Percentiles rank a stretch among this genome's conserved stretches.
phyloP scores from a whole-genome alignment of 371 early-diverging fungal genomes.

The Mucor sp. region DNA sequence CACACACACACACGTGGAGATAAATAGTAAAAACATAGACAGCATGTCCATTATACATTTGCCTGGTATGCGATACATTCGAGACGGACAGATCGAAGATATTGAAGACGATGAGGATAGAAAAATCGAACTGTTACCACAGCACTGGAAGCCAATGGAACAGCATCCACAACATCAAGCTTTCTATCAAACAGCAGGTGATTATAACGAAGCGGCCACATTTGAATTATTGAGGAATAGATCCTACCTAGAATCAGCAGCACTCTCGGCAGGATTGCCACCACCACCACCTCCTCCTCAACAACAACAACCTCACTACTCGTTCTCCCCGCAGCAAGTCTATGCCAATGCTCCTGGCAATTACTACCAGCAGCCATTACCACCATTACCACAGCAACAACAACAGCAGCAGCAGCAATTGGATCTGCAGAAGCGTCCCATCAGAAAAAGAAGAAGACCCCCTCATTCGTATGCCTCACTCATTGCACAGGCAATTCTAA shows the following conservation, averaged over 20 bases:
- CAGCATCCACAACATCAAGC: neutral
- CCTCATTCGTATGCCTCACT: constrained; percentile 75
- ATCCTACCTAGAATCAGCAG: constrained; percentile 12
- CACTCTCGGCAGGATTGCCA: constrained; percentile 13
- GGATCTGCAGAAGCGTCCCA: constrained; percentile 20
- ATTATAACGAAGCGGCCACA: constrained; percentile 7
- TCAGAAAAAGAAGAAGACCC: constrained; percentile 58
- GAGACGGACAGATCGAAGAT: constrained; percentile 20
- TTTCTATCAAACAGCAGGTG: constrained; percentile 18
- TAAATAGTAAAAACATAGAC: neutral
- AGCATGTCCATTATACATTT: constrained; percentile 20
- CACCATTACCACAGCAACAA: constrained; percentile 1
- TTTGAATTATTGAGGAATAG: constrained; percentile 20
- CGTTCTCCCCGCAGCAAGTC: constrained; percentile 17
- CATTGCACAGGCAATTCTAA: constrained; percentile 72
- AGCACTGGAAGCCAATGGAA: constrained; percentile 19
- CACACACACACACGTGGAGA: constrained; percentile 8
- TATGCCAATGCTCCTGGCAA: constrained; percentile 2
- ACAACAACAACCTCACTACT: constrained; percentile 15
- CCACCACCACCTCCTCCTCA: constrained; percentile 17
- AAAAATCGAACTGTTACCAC: constrained; percentile 8
- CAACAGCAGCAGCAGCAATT: constrained; percentile 20
- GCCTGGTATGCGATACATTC: constrained; percentile 23
- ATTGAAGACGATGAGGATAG: constrained; percentile 5
- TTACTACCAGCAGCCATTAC: constrained; percentile 3